Conservation (phyloP, 345 rosid genomes). For the Noccaea caerulescens region DNA sequence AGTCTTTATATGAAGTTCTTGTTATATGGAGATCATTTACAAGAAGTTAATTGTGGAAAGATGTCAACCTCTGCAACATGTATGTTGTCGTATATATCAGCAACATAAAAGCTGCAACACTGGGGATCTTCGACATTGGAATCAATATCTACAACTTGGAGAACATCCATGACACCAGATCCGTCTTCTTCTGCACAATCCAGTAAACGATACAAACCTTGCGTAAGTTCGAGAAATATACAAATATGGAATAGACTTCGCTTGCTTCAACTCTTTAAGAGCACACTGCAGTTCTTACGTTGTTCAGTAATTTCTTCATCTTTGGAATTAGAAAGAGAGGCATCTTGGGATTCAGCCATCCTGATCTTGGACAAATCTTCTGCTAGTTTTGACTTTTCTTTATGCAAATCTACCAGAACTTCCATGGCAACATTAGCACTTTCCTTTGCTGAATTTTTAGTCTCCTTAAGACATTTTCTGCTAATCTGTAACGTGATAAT, state of each 20-base stretch:
- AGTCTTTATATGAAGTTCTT: slow-evolving; percentile 5
- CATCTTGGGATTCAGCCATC: slow-evolving; percentile 59
- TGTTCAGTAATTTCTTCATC: slow-evolving; percentile 41
- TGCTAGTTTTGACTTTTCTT: slow-evolving; percentile 61
- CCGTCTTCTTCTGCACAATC: slow-evolving; percentile 57
- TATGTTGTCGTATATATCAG: slow-evolving; percentile 64
- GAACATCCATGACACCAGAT: slow-evolving; percentile 38
- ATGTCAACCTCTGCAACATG: slow-evolving; percentile 69
- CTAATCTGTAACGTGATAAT: slow-evolving; percentile 48
- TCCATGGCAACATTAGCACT: slow-evolving; percentile 45
- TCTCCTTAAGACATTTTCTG: slow-evolving; percentile 48
- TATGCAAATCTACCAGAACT: slow-evolving; percentile 50
- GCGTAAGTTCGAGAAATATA: slow-evolving; percentile 8
- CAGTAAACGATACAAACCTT: slow-evolving; percentile 25
- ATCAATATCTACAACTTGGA: slow-evolving; percentile 70
- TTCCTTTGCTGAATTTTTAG: slow-evolving; percentile 43
- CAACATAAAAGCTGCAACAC: slow-evolving; percentile 72
- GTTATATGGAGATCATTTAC: not conserved
- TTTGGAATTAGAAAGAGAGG: slow-evolving; percentile 41
- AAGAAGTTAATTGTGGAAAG: slow-evolving; percentile 11
- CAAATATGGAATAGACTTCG: slow-evolving; percentile 6
- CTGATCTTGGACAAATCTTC: slow-evolving; percentile 75
- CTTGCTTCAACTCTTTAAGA: slow-evolving; percentile 12
- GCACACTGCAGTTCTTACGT: slow-evolving; percentile 32
- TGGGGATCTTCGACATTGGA: slow-evolving; percentile 69